Base-by-base conservation (phyloP, 495 filamentous ascomycete genomes). In the Aspergillus conjunctus region DNA sequence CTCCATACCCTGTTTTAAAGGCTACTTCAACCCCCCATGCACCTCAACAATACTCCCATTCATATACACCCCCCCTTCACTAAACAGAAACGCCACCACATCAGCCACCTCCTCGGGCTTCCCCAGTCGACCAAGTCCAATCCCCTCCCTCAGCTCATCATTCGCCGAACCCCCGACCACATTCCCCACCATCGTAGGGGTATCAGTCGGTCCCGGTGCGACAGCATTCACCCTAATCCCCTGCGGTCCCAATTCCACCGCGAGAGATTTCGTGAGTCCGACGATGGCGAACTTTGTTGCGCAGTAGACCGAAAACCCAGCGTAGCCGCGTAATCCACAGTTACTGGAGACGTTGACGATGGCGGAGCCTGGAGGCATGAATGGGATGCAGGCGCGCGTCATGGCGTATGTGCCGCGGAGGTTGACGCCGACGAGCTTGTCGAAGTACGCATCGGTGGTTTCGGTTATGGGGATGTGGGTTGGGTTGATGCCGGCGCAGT, bases 31-130 rank as follows among this genome's bases (percentile, higher is more conserved):
- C 12, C 73, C 75, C 15, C 76, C 76, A 62, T 77, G 78, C 46
- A 85, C 74, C 66, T 83, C 81, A 18, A 83, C 74, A 31, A 85
- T 71, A 59, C 77, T 76, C 3, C 83, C 83, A 69, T 79, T 85
- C 75, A 85, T 76, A 67, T 79, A 83, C 67, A 77, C 70, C 59
- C 79, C 79, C n/a, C 67, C 67, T 3, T 59, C 60, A 37, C 79
- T 77, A 59, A 84, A 79, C 73, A 85, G 71, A 70, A 83, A 82
- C 8, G 74, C 71, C 12, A 81, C 79, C 54, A 84, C 78, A 50
- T 78, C 75, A 11, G 80, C 79, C 26, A 85, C 71, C 17, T 74
- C 76, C 3, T 82, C 83, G 63, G 82, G 71, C 49, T 81, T 72
- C 45, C 79, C 79, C 41, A 14, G 3, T 37, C 8, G 34, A 37